Conservation (phyloP, 2,329 filamentous ascomycete species). For the Penicillium sp. region DNA sequence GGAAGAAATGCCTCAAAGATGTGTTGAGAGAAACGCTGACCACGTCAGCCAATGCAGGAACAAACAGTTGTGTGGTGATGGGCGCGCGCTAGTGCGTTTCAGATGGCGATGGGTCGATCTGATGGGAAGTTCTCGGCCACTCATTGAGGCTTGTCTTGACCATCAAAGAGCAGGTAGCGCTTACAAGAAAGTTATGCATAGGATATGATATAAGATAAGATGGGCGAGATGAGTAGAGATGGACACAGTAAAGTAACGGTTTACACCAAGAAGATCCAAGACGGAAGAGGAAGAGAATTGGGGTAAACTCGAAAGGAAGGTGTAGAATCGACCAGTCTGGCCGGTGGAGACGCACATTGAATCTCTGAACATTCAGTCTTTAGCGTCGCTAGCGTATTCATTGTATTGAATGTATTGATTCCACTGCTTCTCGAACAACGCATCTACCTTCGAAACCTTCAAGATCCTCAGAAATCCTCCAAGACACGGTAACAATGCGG, state of each 20-base stretch:
- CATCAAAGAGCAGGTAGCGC: not conserved
- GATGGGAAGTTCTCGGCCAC: not conserved
- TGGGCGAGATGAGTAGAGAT: not conserved
- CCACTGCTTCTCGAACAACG: not conserved
- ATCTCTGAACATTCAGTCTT: not conserved
- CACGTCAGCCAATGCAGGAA: conserved; percentile 17
- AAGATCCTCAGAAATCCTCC: not conserved
- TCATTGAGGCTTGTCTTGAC: not conserved
- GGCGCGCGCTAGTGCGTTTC: conserved; percentile 9
- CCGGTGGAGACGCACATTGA: conserved; percentile 4
- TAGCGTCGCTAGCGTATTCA: not conserved
- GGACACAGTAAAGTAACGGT: not conserved
- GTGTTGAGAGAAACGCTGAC: not conserved
- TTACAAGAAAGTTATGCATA: not conserved
- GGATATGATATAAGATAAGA: not conserved
- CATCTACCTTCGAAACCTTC: not conserved
- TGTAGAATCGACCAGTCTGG: not conserved
- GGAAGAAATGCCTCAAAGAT: not conserved
- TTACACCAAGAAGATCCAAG: not conserved
- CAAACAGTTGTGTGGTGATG: not conserved
- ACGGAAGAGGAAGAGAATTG: not conserved
- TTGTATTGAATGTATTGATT: not conserved
- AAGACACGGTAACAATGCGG: not conserved
- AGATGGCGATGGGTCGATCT: conserved; percentile 2
- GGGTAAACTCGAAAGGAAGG: not conserved